Evolutionary conservation across 2,329 filamentous ascomycete species (phyloP).

Genomic region (Mycocentrospora acerina): DNA sequence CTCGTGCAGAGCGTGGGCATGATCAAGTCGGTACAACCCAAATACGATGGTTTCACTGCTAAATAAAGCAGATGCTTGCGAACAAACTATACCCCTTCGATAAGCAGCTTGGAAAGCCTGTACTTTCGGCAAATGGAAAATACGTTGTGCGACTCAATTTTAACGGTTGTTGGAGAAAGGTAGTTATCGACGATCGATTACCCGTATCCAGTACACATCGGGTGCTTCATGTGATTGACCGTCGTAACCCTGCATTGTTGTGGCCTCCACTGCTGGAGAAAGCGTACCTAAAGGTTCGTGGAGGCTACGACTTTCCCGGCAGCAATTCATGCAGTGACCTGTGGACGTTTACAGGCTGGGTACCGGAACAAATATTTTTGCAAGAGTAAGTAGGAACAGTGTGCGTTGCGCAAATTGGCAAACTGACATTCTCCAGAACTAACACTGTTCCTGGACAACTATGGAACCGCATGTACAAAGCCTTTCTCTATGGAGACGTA

Average conservation of each 20-base stretch:
- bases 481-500: slow-evolving; percentile 76
- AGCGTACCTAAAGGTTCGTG: slow-evolving; percentile 91
- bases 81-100: slow-evolving; percentile 77
- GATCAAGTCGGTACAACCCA: slow-evolving; percentile 58
- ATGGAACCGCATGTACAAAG: slow-evolving; percentile 75
- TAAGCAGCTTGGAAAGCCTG: slow-evolving; percentile 54
- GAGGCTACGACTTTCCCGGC: slow-evolving; percentile 95
- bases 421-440: slow-evolving; percentile 54
- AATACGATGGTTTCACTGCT: slow-evolving; percentile 1
- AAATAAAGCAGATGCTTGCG: slow-evolving; percentile 62
- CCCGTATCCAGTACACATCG: slow-evolving; percentile 74
- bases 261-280: slow-evolving; percentile 96
- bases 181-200: slow-evolving; percentile 85
- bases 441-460: slow-evolving; percentile 74
- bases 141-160: slow-evolving; percentile 94
- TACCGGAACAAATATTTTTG: slow-evolving; percentile 91
- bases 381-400: slow-evolving; percentile 58
- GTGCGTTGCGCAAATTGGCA: not conserved
- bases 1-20: slow-evolving; percentile 68
- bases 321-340: slow-evolving; percentile 96
- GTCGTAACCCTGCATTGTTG: slow-evolving; percentile 75
- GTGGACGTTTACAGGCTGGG: slow-evolving; percentile 92
- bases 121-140: slow-evolving; percentile 75
- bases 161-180: slow-evolving; percentile 87
- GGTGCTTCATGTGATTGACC: slow-evolving; percentile 83